Evolutionary conservation across 2,329 filamentous ascomycete genomes (phyloP).

Genomic region (Trichoderma sp.): DNA sequence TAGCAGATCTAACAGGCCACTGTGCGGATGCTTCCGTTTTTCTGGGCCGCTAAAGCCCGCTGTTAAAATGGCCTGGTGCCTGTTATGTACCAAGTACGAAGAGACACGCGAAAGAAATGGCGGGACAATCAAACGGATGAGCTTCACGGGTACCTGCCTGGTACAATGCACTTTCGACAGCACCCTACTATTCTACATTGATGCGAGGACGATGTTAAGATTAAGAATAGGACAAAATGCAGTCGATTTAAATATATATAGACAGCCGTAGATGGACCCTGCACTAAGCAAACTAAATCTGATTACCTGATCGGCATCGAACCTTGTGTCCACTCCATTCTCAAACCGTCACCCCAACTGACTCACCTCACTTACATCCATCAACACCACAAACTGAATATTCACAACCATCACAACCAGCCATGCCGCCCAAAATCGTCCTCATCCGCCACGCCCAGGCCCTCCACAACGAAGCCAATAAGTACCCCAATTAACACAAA

Average conservation of each 20-base stretch:
- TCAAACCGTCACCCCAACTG: not conserved
- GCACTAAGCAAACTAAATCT: not conserved
- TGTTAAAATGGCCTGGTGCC: not conserved
- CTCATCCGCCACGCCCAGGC: constrained; percentile 87
- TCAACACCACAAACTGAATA: not conserved
- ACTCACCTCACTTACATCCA: not conserved
- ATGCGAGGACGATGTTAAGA: not conserved
- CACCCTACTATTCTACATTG: not conserved
- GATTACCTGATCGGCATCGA: not conserved
- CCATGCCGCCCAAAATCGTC: constrained; percentile 65
- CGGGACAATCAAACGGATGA: too few species aligned
- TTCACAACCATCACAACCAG: not conserved
- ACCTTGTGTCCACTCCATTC: not conserved
- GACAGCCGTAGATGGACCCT: not conserved
- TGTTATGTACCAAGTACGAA: not conserved
- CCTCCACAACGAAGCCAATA: constrained; percentile 56
- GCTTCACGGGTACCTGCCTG: not conserved
- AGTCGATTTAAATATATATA: not conserved
- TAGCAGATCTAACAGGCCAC: not conserved
- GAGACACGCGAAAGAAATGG: not conserved
- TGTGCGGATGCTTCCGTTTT: not conserved
- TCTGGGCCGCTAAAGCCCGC: not conserved
- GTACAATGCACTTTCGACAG: not conserved
- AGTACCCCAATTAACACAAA: constrained; percentile 35
- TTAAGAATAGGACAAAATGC: not conserved